Percentiles rank a stretch among this genome's conserved stretches.
phyloP scores from a whole-genome alignment of 345 rosid genomes.

The Odontarrhena argentea region DNA sequence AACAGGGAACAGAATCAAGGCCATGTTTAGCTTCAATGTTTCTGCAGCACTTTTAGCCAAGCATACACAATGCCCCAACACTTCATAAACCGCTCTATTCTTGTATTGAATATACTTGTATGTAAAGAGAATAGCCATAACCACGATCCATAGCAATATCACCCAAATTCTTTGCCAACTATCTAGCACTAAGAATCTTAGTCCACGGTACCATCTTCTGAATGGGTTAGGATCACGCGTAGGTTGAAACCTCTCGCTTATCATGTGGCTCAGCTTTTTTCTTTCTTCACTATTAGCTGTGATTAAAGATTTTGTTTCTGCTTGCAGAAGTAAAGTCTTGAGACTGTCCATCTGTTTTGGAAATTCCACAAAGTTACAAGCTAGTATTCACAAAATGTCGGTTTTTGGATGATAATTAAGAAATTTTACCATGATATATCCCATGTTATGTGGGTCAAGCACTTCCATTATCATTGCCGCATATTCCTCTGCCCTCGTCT shows the following conservation, averaged over 20 bases:
- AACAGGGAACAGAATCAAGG: constrained; percentile 63
- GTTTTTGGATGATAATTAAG: not conserved
- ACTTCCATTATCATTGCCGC: constrained; percentile 81
- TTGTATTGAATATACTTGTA: constrained; percentile 62
- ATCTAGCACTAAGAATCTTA: constrained; percentile 53
- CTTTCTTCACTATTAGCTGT: constrained; percentile 54
- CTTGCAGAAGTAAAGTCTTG: constrained; percentile 59
- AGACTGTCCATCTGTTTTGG: constrained; percentile 54
- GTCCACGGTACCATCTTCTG: constrained; percentile 39
- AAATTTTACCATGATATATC: constrained; percentile 64
- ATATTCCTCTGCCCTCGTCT: constrained; percentile 69
- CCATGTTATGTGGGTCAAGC: constrained; percentile 60
- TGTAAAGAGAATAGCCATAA: constrained; percentile 55
- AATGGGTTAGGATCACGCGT: constrained; percentile 55
- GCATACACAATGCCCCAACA: constrained; percentile 66
- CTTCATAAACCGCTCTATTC: constrained; percentile 51
- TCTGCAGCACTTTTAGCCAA: constrained; percentile 78
- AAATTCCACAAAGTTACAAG: constrained; percentile 15
- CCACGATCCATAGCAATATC: constrained; percentile 53
- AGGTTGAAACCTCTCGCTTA: constrained; percentile 73
- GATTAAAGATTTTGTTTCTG: constrained; percentile 32
- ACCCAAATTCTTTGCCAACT: constrained; percentile 79
- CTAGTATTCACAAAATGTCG: too few species aligned
- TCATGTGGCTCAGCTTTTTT: constrained; percentile 54
- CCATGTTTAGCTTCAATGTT: constrained; percentile 71